Evolutionary conservation across 1,284 basidiomycete genomes (phyloP).

Genomic region (Ganoderma boninense): DNA sequence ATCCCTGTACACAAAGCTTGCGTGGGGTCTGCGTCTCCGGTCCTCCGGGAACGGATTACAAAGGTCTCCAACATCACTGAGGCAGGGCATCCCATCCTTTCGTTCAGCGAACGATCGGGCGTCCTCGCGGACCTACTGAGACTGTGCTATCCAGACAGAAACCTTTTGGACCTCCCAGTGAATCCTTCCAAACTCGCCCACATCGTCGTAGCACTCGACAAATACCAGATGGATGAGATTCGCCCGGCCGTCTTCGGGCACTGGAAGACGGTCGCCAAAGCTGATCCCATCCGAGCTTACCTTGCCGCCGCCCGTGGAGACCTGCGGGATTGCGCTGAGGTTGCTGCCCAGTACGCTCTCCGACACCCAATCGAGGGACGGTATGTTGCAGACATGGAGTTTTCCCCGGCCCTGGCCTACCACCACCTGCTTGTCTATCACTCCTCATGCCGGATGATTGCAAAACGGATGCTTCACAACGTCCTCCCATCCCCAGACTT

Average conservation of each 20-base stretch:
- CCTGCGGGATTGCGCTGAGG: neutral
- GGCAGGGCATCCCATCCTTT: neutral
- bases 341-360: neutral
- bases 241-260: neutral
- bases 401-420: neutral
- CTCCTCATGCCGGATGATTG: neutral
- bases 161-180: neutral
- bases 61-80: neutral
- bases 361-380: neutral
- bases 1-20: neutral
- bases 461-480: neutral
- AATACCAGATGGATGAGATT: neutral
- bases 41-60: neutral
- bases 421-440: constrained; percentile 12
- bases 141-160: neutral
- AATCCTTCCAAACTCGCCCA: neutral
- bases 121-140: neutral
- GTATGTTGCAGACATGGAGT: constrained; percentile 9
- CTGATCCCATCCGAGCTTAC: neutral
- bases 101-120: neutral
- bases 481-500: neutral
- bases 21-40: neutral
- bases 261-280: neutral
- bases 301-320: neutral
- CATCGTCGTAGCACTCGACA: neutral